A percentile compares a stretch with the other conserved stretches of the same genome.
Evolutionary conservation across 108 stramenopile species (phyloP).

Genomic region (Nannochloropsis oceanica): DNA sequence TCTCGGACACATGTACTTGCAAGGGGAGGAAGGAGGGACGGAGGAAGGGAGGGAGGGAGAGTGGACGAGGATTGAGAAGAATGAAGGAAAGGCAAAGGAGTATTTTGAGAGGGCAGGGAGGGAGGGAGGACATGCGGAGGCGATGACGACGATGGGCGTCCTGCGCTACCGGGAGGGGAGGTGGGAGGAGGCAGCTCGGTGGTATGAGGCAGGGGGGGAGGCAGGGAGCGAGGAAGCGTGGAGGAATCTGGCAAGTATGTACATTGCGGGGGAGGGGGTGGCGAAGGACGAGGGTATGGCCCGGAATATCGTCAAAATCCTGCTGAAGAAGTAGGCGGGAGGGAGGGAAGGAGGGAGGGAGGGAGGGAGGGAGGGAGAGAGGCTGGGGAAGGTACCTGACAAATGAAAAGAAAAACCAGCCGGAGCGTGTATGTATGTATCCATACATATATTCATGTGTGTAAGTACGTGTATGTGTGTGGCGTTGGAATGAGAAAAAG

Average conservation of each 20-base stretch:
- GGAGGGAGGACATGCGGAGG: neutral
- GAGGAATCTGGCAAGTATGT: neutral
- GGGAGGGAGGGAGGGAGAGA: neutral
- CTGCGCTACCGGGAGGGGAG: neutral
- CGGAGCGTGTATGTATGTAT: too few relatives aligned
- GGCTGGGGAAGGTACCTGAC: too few relatives aligned
- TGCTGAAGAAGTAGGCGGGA: neutral
- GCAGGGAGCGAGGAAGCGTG: neutral
- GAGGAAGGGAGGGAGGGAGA: neutral
- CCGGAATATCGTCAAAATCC: neutral
- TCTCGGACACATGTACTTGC: neutral
- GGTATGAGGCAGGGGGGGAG: neutral
- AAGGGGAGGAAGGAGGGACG: neutral
- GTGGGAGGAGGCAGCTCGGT: neutral
- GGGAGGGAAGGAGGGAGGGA: neutral
- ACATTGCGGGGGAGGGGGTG: neutral
- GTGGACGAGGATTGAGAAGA: neutral
- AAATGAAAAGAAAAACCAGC: too few relatives aligned
- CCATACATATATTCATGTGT: too few relatives aligned
- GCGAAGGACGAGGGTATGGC: neutral
- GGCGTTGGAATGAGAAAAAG: too few relatives aligned
- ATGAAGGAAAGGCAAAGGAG: neutral
- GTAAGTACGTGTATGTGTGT: too few relatives aligned
- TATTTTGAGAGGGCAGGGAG: neutral
- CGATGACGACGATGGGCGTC: neutral